Evolutionary conservation across 495 filamentous ascomycete genomes (phyloP).

Genomic region (Hypoxylon intermedium): DNA sequence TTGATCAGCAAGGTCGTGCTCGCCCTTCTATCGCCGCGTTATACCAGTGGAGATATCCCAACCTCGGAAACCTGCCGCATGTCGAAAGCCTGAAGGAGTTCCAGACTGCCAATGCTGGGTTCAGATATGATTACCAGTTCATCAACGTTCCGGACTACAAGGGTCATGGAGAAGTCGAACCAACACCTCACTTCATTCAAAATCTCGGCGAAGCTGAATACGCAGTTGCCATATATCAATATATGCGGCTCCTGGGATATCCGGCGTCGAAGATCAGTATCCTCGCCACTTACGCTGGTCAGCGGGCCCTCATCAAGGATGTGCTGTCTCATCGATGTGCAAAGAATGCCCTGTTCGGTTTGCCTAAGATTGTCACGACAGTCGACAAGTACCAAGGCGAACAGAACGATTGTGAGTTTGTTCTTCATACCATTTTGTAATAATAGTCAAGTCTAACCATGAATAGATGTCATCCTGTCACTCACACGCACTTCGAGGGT

Average conservation of each 20-base stretch:
- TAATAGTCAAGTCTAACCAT: conserved; percentile 35
- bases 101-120: conserved; percentile 84
- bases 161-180: conserved; percentile 84
- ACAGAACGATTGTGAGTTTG: conserved; percentile 94
- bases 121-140: conserved; percentile 94
- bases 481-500: conserved; percentile 85
- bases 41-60: conserved; percentile 91
- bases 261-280: conserved; percentile 91
- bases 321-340: conserved; percentile 85
- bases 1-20: conserved; percentile 92
- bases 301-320: conserved; percentile 87
- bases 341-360: conserved; percentile 82
- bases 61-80: conserved; percentile 78
- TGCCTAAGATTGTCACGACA: conserved; percentile 89
- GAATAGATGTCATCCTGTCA: conserved; percentile 86
- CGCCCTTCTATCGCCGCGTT: conserved; percentile 85
- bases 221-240: conserved; percentile 92
- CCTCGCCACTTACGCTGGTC: conserved; percentile 93
- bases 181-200: conserved; percentile 95
- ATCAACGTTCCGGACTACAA: conserved; percentile 96
- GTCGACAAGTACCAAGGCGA: conserved; percentile 99
- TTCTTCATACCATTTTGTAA: not conserved
- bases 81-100: conserved; percentile 75
- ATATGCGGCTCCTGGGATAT: conserved; percentile 97
- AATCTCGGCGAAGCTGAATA: conserved; percentile 98